These are phyloP conservation scores for Leptodontidium sp. DNA, from an alignment of 2,329 filamentous ascomycete genomes.

Conservation along the genomic window DNA sequence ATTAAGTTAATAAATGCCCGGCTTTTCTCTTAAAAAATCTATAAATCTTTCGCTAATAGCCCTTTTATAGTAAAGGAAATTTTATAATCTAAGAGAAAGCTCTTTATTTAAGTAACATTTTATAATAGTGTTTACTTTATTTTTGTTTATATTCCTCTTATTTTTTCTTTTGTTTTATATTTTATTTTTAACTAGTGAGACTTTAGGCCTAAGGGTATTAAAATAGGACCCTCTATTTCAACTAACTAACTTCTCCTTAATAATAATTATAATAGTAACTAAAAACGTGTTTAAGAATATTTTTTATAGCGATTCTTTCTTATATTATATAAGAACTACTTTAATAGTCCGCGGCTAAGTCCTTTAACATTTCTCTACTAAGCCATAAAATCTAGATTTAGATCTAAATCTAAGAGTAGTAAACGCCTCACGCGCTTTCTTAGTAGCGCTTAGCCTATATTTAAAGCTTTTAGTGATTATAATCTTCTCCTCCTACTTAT, in stretches of 20 bases:
- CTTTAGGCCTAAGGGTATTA: too few species aligned
- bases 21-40: constrained; percentile 8
- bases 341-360: background rate
- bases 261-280: background rate
- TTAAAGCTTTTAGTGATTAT: background rate
- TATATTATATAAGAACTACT: too few species aligned
- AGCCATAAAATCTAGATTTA: background rate
- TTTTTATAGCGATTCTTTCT: background rate
- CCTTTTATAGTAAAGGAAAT: background rate
- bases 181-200: background rate
- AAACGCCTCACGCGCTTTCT: background rate
- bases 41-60: constrained; percentile 7
- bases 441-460: background rate
- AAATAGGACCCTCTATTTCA: too few species aligned
- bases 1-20: background rate
- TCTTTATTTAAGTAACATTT: background rate
- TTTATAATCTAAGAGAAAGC: background rate
- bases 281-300: background rate
- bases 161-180: background rate
- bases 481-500: background rate
- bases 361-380: background rate
- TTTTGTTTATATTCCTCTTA: background rate
- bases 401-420: background rate
- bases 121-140: background rate
- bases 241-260: too few species aligned